Evolutionary conservation across 2,329 filamentous ascomycete genomes (phyloP).

Genomic region (Cladosporium sp.): DNA sequence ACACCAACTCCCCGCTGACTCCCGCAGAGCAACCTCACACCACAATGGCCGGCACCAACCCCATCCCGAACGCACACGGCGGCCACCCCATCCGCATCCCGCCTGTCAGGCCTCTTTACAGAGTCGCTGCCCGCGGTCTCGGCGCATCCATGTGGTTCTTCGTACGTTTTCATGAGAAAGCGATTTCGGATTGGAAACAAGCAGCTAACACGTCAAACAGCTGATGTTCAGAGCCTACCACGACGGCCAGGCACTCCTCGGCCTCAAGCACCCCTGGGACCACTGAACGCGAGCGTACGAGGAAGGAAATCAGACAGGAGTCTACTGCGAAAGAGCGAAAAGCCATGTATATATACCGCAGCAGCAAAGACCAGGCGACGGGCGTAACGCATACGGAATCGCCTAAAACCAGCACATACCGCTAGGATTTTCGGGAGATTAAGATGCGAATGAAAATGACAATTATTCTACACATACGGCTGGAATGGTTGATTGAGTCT

Average conservation of each 20-base stretch:
- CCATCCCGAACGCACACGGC: slow-evolving; percentile 40
- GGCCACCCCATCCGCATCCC: slow-evolving; percentile 59
- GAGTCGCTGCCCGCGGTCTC: slow-evolving; percentile 80
- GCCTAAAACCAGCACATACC: slow-evolving; percentile 3
- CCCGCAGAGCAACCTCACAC: neutral
- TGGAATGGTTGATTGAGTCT: neutral
- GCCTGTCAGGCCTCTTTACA: slow-evolving; percentile 69
- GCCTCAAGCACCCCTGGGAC: slow-evolving; percentile 96
- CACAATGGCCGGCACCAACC: slow-evolving; percentile 18
- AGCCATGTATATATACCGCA: slow-evolving; percentile 17
- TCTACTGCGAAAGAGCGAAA: slow-evolving; percentile 9
- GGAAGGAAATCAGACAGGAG: neutral
- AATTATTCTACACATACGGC: neutral
- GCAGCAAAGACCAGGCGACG: slow-evolving; percentile 11
- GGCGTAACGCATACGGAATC: slow-evolving; percentile 2
- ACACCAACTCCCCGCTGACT: neutral
- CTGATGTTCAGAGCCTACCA: slow-evolving; percentile 96
- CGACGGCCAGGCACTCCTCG: slow-evolving; percentile 86
- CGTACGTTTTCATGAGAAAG: slow-evolving; percentile 49
- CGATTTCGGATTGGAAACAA: neutral
- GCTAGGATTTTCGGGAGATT: slow-evolving; percentile 4
- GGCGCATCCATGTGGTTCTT: slow-evolving; percentile 99
- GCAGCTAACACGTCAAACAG: slow-evolving; percentile 49
- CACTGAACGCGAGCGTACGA: slow-evolving; percentile 60
- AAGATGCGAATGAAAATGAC: slow-evolving; percentile 15